These are phyloP conservation scores for Cadophora gregata DNA, from an alignment of 2,329 filamentous ascomycete species.

Conservation along the genomic window DNA sequence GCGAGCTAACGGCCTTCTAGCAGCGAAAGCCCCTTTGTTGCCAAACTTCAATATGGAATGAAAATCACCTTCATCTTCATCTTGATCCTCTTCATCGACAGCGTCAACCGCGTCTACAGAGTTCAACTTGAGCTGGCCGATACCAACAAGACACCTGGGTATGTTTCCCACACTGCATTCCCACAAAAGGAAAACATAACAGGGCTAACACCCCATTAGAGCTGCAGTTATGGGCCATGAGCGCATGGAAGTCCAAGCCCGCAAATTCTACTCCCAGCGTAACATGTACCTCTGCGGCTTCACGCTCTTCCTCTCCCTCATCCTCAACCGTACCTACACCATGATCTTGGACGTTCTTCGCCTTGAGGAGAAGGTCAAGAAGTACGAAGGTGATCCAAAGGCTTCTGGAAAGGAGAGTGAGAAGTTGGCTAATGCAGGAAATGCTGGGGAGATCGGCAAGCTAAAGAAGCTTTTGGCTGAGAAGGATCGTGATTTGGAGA, in stretches of 20 bases:
- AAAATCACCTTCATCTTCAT: slow-evolving; percentile 99
- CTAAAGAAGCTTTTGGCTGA: slow-evolving; percentile 70
- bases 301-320: slow-evolving; percentile 97
- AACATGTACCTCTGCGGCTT: slow-evolving; percentile 99
- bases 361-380: slow-evolving; percentile 90
- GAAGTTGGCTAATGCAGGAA: slow-evolving; percentile 74
- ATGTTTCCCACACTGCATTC: slow-evolving; percentile 19
- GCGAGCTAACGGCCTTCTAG: slow-evolving; percentile 35
- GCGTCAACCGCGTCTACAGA: slow-evolving; percentile 92
- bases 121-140: slow-evolving; percentile 87
- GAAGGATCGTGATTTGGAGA: slow-evolving; percentile 84
- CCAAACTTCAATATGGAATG: slow-evolving; percentile 95
- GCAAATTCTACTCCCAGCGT: slow-evolving; percentile 99
- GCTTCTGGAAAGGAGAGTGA: slow-evolving; percentile 70
- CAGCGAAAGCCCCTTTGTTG: slow-evolving; percentile 61
- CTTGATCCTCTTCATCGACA: slow-evolving; percentile 96
- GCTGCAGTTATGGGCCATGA: slow-evolving; percentile 84
- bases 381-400: slow-evolving; percentile 71
- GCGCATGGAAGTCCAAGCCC: slow-evolving; percentile 96
- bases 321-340: slow-evolving; percentile 98
- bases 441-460: slow-evolving; percentile 74
- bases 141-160: slow-evolving; percentile 65
- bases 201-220: slow-evolving; percentile 48
- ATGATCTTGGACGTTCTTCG: slow-evolving; percentile 64
- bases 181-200: not conserved